These are phyloP conservation scores for Biscutella laevigata DNA, from an alignment of 441 rosid genomes.

Conservation along the genomic window DNA sequence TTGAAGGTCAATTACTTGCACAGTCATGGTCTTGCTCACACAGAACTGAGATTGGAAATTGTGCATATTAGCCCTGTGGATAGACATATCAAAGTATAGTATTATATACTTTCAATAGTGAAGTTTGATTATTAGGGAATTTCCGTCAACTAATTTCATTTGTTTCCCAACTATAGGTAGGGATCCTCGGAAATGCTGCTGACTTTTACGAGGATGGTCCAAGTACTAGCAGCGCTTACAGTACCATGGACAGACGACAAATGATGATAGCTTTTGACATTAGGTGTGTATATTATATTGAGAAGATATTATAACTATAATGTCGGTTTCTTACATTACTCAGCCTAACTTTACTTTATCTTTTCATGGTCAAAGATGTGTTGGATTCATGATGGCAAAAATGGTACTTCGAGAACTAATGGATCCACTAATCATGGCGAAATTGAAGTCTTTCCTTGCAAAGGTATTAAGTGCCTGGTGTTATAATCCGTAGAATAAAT, in stretches of 20 bases:
- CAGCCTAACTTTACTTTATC: constrained; percentile 5
- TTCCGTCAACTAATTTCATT: neutral
- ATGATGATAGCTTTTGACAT: constrained; percentile 99
- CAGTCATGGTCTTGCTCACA: constrained; percentile 96
- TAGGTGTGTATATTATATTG: constrained; percentile 64
- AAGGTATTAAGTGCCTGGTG: constrained; percentile 37
- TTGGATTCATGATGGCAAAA: constrained; percentile 96
- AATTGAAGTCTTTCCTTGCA: constrained; percentile 68
- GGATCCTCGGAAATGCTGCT: constrained; percentile 89
- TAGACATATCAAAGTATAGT: constrained; percentile 90
- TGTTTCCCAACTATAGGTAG: constrained; percentile 43
- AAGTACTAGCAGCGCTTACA: constrained; percentile 35
- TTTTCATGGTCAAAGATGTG: constrained; percentile 47
- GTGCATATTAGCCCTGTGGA: constrained; percentile 94
- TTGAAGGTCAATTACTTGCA: constrained; percentile 92
- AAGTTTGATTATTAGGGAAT: neutral
- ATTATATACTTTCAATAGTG: constrained; percentile 15
- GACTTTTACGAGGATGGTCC: constrained; percentile 67
- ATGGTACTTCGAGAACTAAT: constrained; percentile 88
- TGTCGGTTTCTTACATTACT: neutral
- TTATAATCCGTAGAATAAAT: neutral
- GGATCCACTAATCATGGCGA: constrained; percentile 69
- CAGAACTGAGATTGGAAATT: constrained; percentile 90
- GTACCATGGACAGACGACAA: constrained; percentile 51
- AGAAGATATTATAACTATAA: neutral